Conservation (phyloP, 768 basidiomycete genomes). For the Porpolomopsis calyptriformis region DNA sequence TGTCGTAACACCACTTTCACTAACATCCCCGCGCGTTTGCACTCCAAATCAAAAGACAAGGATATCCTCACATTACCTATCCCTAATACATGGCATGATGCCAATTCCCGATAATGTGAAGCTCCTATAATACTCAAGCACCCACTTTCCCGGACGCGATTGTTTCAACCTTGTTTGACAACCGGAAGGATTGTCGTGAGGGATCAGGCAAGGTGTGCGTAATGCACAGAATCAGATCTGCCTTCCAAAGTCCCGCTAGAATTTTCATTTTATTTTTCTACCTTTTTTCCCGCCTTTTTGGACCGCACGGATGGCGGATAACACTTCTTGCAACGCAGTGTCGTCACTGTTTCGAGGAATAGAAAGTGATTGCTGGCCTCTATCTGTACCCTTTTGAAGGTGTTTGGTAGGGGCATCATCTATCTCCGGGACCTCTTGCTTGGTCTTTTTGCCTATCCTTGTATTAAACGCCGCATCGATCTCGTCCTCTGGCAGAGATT, state of each 20-base stretch:
- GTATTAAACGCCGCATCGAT: conserved; percentile 65
- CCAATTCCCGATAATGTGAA: too few relatives aligned
- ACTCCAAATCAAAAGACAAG: too few relatives aligned
- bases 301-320: conserved; percentile 50
- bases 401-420: not conserved
- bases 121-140: too few relatives aligned
- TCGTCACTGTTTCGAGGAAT: conserved; percentile 21
- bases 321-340: conserved; percentile 34
- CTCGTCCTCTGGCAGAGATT: conserved; percentile 42
- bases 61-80: too few relatives aligned
- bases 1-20: conserved; percentile 34
- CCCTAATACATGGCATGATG: too few relatives aligned
- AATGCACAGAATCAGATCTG: too few relatives aligned
- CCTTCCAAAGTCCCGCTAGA: too few relatives aligned
- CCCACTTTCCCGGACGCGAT: too few relatives aligned
- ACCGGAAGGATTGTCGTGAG: too few relatives aligned
- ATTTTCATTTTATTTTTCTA: conserved; percentile 19
- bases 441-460: conserved; percentile 46
- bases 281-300: conserved; percentile 35
- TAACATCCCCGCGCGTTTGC: not conserved
- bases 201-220: too few relatives aligned
- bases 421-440: conserved; percentile 37
- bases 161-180: too few relatives aligned
- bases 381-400: conserved; percentile 9
- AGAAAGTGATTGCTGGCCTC: not conserved